Evolutionary conservation across 495 filamentous ascomycete species (phyloP).

Genomic region (Penicillium psychrofluorescens): DNA sequence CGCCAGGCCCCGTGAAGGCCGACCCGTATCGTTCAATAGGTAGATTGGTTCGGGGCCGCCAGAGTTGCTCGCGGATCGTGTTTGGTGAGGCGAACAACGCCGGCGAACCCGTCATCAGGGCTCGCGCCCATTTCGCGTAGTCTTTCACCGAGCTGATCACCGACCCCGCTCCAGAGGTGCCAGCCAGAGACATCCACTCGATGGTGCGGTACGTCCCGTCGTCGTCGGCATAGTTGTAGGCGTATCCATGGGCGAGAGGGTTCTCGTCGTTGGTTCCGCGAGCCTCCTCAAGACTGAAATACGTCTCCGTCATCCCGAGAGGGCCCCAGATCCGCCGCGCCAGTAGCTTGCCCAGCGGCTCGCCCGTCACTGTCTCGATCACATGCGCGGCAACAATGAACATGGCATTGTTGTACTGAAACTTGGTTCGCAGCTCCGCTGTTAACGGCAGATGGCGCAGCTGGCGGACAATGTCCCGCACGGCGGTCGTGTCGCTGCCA

Average conservation of each 20-base stretch:
- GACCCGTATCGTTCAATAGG: not conserved
- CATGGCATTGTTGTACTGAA: constrained; percentile 48
- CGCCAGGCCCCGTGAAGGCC: constrained; percentile 11
- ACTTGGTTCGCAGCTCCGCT: constrained; percentile 29
- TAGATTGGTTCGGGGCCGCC: constrained; percentile 3
- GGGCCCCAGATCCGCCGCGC: constrained; percentile 35
- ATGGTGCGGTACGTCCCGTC: not conserved
- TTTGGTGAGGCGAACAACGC: not conserved
- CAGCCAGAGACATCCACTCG: constrained; percentile 3
- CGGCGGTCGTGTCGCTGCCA: constrained; percentile 1
- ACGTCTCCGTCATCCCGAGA: constrained; percentile 42
- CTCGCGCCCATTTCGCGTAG: constrained; percentile 40
- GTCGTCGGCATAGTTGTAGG: constrained; percentile 8
- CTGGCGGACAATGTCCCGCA: constrained; percentile 21
- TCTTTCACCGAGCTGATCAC: constrained; percentile 42
- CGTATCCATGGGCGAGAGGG: not conserved
- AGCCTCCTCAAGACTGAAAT: constrained; percentile 35
- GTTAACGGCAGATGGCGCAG: constrained; percentile 37
- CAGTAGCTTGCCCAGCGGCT: constrained; percentile 36
- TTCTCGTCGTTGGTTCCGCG: not conserved
- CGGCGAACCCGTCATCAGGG: constrained; percentile 10
- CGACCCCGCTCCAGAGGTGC: constrained; percentile 36
- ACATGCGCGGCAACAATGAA: constrained; percentile 35
- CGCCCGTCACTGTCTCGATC: constrained; percentile 20
- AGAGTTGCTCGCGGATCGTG: not conserved